Percentiles rank a stretch among this genome's conserved stretches.
Conservation (phyloP, 2,329 filamentous ascomycete genomes). For the Pseudopyricularia cyperi region DNA sequence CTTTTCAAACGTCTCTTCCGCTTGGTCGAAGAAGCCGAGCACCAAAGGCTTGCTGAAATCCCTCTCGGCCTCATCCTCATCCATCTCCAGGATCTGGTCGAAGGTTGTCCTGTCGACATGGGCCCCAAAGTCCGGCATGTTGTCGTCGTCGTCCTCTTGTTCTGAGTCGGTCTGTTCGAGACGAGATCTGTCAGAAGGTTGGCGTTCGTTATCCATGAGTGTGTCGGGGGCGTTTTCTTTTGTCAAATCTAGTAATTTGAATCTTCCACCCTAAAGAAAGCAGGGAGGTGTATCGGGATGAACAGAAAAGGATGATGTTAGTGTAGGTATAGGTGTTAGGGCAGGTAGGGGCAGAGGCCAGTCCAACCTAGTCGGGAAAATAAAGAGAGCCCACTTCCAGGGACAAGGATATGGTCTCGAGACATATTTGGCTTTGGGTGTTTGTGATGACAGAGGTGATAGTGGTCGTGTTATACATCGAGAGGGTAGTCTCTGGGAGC, state of each 20-base stretch:
- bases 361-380: background rate
- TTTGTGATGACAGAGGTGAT: background rate
- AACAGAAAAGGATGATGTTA: background rate
- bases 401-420: background rate
- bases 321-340: background rate
- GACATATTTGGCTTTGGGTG: background rate
- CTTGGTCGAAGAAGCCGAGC: conserved; percentile 85
- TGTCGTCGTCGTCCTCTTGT: background rate
- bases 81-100: conserved; percentile 95
- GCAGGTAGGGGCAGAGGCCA: background rate
- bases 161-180: background rate
- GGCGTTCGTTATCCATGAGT: background rate
- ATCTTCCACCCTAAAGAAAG: background rate
- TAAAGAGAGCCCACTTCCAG: background rate
- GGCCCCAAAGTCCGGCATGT: conserved; percentile 50
- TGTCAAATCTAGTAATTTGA: background rate
- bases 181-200: background rate
- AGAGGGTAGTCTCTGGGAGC: background rate
- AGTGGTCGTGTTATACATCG: background rate
- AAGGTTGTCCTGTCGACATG: conserved; percentile 72
- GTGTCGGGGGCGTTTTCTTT: background rate
- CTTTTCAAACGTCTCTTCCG: conserved; percentile 68
- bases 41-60: conserved; percentile 88
- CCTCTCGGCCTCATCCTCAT: conserved; percentile 72
- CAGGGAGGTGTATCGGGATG: background rate